Evolutionary conservation across 768 basidiomycete species (phyloP), one percentile per base, ranked within the genome.

Genomic region (Suillus luteus): DNA sequence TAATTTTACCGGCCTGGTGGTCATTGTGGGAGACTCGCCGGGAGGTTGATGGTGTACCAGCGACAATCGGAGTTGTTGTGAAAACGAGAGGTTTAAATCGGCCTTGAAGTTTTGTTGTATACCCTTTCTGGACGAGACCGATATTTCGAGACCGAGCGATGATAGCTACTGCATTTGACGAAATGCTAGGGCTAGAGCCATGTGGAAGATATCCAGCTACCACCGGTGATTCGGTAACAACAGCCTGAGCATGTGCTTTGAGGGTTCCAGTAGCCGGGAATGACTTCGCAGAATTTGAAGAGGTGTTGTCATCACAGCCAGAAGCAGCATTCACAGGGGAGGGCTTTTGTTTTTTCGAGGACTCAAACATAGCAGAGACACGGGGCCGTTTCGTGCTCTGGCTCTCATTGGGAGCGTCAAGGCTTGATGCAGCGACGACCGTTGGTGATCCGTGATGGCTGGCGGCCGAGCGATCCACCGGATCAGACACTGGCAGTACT

Each of bases 61-160:
- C 24, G 9, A 57, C 24, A 17, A 24, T 6, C 6, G 37, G 55
- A 38, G 35, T 27, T 17, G 22, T 38, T 5, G 24, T 40, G 17
- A 57, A 27, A 40, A 57, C 24, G 24, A 38, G 55, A 57, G 38
- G 55, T 24, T 57, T 57, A 15, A 57, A 57, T 57, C 55, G 55
- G 10, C 24, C 37, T 24, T 40, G 55, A 27, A 17, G 15, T 24
- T 40, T 57, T 27, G 15, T 17, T 19, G 24, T 27, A 38, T 38
- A 40, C 2, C 5, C 24, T 40, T 27, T 24, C 55, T 27, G 55
- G 38, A 40, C 15, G 15, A 11, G 55, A 9, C 40, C 24, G 24
- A 38, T 40, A 40, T 40, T n/a, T 35, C 19, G 52, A 54, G 31
- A 37, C 22, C 17, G 37, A 40, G 38, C 5, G 4, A 57, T 15